phyloP scores from a whole-genome alignment of 2,329 filamentous ascomycete genomes.

The Pestalotiopsis sp. region DNA sequence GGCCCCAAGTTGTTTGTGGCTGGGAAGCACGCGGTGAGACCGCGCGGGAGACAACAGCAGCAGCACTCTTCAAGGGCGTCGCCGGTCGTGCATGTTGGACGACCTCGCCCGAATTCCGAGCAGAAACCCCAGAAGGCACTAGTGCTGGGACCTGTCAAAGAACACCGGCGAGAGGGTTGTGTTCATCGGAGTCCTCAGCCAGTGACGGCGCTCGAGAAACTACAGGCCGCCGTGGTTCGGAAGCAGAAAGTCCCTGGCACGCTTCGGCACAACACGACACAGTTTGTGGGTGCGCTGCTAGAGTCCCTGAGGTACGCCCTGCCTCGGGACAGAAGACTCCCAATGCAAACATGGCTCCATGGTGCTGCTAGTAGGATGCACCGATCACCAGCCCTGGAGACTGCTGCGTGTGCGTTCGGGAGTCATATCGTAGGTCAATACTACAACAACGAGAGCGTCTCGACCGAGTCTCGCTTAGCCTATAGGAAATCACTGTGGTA shows the following conservation, averaged over 20 bases:
- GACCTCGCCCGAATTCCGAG: neutral
- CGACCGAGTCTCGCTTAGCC: conserved; percentile 10
- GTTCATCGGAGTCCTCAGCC: neutral
- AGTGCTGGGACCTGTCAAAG: neutral
- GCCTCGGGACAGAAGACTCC: neutral
- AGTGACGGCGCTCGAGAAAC: conserved; percentile 1
- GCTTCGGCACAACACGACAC: conserved; percentile 3
- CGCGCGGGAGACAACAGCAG: conserved; percentile 12
- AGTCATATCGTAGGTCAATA: conserved; percentile 11
- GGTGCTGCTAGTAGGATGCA: conserved; percentile 1
- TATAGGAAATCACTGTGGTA: conserved; percentile 9
- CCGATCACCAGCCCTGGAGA: conserved; percentile 4
- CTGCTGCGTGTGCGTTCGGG: conserved; percentile 6
- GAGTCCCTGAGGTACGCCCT: neutral
- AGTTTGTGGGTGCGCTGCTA: conserved; percentile 11
- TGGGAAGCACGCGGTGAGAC: conserved; percentile 16
- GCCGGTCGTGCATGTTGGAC: neutral
- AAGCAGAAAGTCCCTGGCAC: neutral
- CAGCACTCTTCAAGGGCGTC: neutral
- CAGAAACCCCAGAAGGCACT: neutral
- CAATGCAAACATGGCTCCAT: neutral
- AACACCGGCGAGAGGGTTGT: neutral
- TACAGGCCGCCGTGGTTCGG: neutral
- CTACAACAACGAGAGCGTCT: conserved; percentile 7
- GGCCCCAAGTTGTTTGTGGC: conserved; percentile 16